Conservation (phyloP, 2,329 filamentous ascomycete genomes). For the Pseudogymnoascus sp. region DNA sequence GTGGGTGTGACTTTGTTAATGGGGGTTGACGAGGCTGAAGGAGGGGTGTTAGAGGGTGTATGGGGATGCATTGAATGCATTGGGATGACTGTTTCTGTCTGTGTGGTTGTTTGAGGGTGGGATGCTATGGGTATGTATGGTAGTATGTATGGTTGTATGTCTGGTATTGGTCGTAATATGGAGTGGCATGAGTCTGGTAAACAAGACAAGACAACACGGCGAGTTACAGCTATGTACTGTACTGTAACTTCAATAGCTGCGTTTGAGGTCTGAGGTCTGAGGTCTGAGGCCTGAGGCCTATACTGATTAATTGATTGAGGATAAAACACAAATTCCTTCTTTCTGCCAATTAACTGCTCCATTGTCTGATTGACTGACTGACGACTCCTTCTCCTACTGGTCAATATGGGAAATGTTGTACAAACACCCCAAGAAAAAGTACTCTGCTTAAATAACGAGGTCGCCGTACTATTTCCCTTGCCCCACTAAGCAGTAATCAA, state of each 20-base stretch:
- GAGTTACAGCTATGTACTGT: not conserved
- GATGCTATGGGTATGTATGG: not conserved
- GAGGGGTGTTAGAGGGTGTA: not conserved
- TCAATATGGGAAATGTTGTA: not conserved
- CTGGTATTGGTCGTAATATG: not conserved
- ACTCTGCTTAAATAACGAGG: slow-evolving; percentile 5
- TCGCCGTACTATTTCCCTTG: slow-evolving; percentile 2
- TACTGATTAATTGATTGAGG: not conserved
- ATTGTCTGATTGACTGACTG: not conserved
- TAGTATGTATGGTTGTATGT: not conserved
- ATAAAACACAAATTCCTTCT: slow-evolving; percentile 1
- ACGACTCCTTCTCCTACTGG: not conserved
- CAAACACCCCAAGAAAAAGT: not conserved
- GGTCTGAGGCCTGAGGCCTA: not conserved
- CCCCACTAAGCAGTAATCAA: not conserved
- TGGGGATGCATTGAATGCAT: no score
- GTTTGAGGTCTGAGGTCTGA: not conserved
- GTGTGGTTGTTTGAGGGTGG: not conserved
- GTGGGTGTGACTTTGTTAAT: not conserved
- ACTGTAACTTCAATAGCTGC: not conserved
- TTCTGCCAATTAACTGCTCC: not conserved
- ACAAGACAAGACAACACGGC: not conserved
- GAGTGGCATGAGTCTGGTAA: not conserved
- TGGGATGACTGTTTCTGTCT: not conserved
- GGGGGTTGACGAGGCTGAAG: not conserved